Base-by-base conservation (phyloP, 2,329 filamentous ascomycete genomes). In the Alternaria longipes region DNA sequence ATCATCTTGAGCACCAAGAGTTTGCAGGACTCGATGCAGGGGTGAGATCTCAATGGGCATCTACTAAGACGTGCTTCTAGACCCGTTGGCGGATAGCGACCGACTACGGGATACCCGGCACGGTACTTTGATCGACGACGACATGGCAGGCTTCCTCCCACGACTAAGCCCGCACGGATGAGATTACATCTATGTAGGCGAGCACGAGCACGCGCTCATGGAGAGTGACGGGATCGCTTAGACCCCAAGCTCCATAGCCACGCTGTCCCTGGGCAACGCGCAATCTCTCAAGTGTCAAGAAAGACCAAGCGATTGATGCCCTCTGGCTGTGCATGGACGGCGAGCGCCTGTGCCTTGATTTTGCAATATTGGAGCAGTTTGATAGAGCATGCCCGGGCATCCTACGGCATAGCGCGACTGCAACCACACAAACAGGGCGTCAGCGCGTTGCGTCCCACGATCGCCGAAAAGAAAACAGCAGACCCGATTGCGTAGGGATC, bases 81-180 rank as follows among this genome's bases (percentile, higher is more conserved):
- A 56, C 70, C 61, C 47, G 55, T 62, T 67, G 57, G 60, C 55
- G 66, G 40, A 55, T 71, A 71, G 71, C 62, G 53, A 57, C 59
- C 72, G 64, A 62, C 56, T 58, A 66, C 73, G 74, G 74, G 62
- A 63, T 67, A 22, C 57, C 71, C 70, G 72, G 72, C 73, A 71
- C 60, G 62, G 57, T 55, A 45, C 56, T 58, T 57, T 50, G 63
- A 64, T 67, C 62, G 60, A 59, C 54, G 56, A 63, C 60, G 60
- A 60, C 64, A 49, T 34, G 40, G 40, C 40, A 40, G 18, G 38
- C 56, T 53, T 58, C 36, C 36, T 56, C 22, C 45, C 18, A 28
- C 44, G 20, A 28, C 24, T 46, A 30, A 30, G 28, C 28, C 28
- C 42, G 41, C 54, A 56, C 56, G 44, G 50, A 34, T 34, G 32